Base-by-base conservation (phyloP, 768 basidiomycete species). In the Tylopilus sp. region DNA sequence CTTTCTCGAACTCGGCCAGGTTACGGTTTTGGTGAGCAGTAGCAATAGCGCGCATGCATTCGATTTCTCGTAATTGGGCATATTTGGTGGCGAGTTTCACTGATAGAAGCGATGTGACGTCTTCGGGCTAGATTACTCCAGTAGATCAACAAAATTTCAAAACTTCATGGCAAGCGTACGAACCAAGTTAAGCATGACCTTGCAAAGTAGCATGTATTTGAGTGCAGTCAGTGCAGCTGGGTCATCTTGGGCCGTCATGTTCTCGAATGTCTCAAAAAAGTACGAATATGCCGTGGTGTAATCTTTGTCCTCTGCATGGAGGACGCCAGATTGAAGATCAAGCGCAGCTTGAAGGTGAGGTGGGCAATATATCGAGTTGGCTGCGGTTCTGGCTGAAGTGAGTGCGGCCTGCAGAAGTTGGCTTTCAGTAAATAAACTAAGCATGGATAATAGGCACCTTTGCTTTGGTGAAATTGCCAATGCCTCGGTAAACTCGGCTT, bases 141-240 rank as follows among this genome's bases (percentile, higher is more conserved):
- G 36, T 38, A 6, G 28, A 25, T 55, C 9, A 43, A 35, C 22
- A 39, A 15, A 10, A 15, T 17, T 15, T 28, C 5, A 12, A 11
- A 42, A 30, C 11, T 38, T 4, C 20, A 20, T 17, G n/a, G 23
- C 6, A 25, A 36, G 47, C 20, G 23, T 41, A 76, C 85, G 57
- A 53, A 95, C 95, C 65, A 95, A 69, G 63, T 93, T 93, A 56
- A 98, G 76, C 95, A 99, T 99, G 66, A 99, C 86, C 68, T 99
- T 98, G 71, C 97, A 99, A 40, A 98, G 69, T 15, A 98, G 77
- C 95, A 98, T 97, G 70, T 99, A 98, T 71, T 99, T 98, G 57
- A 99, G 75, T 5, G 93, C 93, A 2, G 79, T 82, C 18, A 97
- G 75, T 1, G 93, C 92, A 33, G 69, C 62, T 1, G 82, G 79